Evolutionary conservation across 108 stramenopile species (phyloP).

Genomic region (Licmophora abbreviata): DNA sequence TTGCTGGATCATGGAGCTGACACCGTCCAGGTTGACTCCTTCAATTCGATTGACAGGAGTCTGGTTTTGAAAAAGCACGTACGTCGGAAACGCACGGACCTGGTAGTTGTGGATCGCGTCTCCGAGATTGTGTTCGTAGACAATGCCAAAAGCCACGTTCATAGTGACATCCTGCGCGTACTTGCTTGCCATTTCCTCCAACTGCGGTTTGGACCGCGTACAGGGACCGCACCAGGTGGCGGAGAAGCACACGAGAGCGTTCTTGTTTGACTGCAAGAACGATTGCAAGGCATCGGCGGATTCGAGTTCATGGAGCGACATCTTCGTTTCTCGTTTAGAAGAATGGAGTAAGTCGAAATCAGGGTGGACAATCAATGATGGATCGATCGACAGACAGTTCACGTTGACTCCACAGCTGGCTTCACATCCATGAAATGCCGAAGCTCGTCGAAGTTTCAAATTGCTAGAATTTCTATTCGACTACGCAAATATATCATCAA

Average conservation of each 20-base stretch:
- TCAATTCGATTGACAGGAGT: constrained; percentile 49
- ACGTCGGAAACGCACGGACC: constrained; percentile 76
- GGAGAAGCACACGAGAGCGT: constrained; percentile 49
- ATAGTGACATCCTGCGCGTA: constrained; percentile 21
- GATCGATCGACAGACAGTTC: too few species aligned
- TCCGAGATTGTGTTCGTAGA: constrained; percentile 59
- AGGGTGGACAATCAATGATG: too few species aligned
- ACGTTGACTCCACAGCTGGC: too few species aligned
- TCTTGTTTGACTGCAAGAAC: constrained; percentile 32
- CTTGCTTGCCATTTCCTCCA: constrained; percentile 33
- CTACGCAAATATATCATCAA: too few species aligned
- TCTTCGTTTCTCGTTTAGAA: constrained; percentile 6
- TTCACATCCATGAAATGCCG: too few species aligned
- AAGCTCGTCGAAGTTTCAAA: too few species aligned
- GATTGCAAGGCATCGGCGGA: constrained; percentile 32
- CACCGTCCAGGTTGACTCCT: constrained; percentile 60
- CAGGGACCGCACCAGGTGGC: constrained; percentile 73
- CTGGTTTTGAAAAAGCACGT: constrained; percentile 33
- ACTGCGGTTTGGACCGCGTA: constrained; percentile 47
- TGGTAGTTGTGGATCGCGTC: constrained; percentile 50
- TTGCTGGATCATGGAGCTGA: constrained; percentile 39
- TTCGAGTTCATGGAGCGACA: constrained; percentile 43
- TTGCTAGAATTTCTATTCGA: too few species aligned
- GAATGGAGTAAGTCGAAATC: too few species aligned
- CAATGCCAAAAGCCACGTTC: constrained; percentile 39